Base-by-base conservation (phyloP, 805 yeast species). In the Brettanomyces bruxellensis region DNA sequence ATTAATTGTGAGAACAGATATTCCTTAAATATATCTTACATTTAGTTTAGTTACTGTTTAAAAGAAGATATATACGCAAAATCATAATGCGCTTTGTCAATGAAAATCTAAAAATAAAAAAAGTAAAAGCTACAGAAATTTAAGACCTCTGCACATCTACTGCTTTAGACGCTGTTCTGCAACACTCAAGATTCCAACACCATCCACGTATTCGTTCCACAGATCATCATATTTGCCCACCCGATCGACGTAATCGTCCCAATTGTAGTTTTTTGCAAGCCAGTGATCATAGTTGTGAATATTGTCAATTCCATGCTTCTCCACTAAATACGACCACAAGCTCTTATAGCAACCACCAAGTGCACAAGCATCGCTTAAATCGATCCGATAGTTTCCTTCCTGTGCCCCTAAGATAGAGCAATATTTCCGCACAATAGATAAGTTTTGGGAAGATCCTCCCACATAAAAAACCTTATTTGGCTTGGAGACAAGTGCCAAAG, bases 321-420 rank as follows among this genome's bases (percentile, higher is more conserved):
- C 73, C 47, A 65, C 65, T 45, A 58, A 51, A 47, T 61, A 64
- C 36, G 86, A 76, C 95, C 95, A 88, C 42, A 81, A 69, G 1
- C 95, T 91, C 59, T 86, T 84, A 65, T 75, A 86, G 38, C 95
- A 91, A 4, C 96, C 95, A 25, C 96, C 96, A 34, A 86, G 63
- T 0, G 96, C 96, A 71, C 96, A 89, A 1, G 96, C 93, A 64
- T 89, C 89, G 6, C 91, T 79, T 41, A 86, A 76, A 56, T 86
- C 89, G 36, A 84, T 81, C 49, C 78, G 76, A 60, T 65, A 86
- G 50, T 83, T 79, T 1, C 90, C 93, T 1, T 70, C 64, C 24
- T 67, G 58, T 0, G 86, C 79, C 4, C 89, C 90, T 34, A 89
- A 63, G 6, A 89, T 79, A 11, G 81, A 69, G 9, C 89, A 79